phyloP scores from a whole-genome alignment of 305 asterid genomes.

The Andrographis paniculata region DNA sequence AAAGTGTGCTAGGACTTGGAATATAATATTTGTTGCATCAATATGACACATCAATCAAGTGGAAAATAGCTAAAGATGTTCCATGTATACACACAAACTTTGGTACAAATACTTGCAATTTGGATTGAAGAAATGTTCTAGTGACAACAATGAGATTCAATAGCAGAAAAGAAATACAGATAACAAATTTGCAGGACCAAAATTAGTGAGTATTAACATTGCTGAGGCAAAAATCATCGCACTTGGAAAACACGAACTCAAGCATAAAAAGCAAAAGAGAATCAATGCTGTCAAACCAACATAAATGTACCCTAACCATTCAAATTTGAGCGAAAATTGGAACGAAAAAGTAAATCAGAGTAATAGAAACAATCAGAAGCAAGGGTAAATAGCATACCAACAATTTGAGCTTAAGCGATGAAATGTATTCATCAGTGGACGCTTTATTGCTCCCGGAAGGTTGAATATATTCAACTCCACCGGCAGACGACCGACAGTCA shows the following conservation, averaged over 20 bases:
- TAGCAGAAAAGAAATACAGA: background rate
- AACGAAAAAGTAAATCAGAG: background rate
- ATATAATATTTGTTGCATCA: too few relatives aligned
- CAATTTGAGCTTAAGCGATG: slow-evolving; percentile 55
- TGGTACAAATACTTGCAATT: background rate
- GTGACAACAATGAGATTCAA: background rate
- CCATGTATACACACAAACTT: too few relatives aligned
- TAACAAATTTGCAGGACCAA: background rate
- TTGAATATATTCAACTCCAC: slow-evolving; percentile 30
- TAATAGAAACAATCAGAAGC: background rate
- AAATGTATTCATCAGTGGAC: slow-evolving; percentile 26
- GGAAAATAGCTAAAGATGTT: too few relatives aligned
- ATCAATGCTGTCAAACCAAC: background rate
- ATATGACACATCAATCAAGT: too few relatives aligned
- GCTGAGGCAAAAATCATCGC: background rate
- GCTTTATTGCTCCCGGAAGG: slow-evolving; percentile 26
- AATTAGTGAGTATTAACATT: background rate
- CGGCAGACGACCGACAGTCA: slow-evolving; percentile 31
- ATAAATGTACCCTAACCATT: background rate
- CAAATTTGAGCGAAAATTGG: background rate
- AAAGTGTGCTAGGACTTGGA: too few relatives aligned
- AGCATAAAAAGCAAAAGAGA: background rate
- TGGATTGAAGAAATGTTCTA: background rate
- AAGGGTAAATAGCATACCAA: slow-evolving; percentile 33
- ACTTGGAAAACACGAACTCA: background rate